phyloP scores from a whole-genome alignment of 2,329 filamentous ascomycete species.

The Orbilia javanica region DNA sequence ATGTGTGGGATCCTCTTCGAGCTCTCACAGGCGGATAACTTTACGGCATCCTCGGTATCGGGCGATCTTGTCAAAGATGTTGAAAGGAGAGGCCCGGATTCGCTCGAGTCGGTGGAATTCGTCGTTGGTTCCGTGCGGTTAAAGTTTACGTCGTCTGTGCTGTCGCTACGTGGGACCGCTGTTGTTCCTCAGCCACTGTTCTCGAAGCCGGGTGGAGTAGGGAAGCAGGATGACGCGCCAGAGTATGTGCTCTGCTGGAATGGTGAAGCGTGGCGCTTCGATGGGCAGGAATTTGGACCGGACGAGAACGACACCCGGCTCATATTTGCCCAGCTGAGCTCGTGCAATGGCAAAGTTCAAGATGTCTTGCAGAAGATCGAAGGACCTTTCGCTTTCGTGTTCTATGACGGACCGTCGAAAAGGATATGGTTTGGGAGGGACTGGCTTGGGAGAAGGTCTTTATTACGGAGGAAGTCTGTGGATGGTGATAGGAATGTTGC shows the following conservation, averaged over 20 bases:
- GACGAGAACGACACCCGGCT: conserved; percentile 81
- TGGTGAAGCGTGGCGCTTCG: conserved; percentile 89
- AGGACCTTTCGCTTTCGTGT: conserved; percentile 92
- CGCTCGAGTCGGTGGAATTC: conserved; percentile 66
- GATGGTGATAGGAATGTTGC: conserved; percentile 60
- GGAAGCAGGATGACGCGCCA: conserved; percentile 66
- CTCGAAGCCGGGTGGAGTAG: conserved; percentile 65
- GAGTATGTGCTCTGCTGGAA: conserved; percentile 85
- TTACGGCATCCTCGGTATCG: conserved; percentile 33
- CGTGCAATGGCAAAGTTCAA: conserved; percentile 66
- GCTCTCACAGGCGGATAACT: conserved; percentile 42
- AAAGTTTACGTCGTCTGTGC: conserved; percentile 83
- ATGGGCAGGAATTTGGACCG: conserved; percentile 68
- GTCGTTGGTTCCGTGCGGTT: conserved; percentile 64
- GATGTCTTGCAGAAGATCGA: conserved; percentile 73
- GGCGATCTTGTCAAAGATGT: conserved; percentile 56
- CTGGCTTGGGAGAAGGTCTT: conserved; percentile 84
- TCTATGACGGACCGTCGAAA: conserved; percentile 74
- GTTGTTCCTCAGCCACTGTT: conserved; percentile 80
- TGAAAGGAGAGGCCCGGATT: conserved; percentile 61
- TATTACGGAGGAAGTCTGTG: conserved; percentile 72
- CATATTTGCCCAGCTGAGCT: conserved; percentile 73
- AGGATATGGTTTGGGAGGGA: conserved; percentile 87
- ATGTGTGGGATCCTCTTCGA: conserved; percentile 63
- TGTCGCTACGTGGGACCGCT: conserved; percentile 84